Evolutionary conservation across 1,139 yeast species (phyloP).

Genomic region (Scheffersomyces titani): DNA sequence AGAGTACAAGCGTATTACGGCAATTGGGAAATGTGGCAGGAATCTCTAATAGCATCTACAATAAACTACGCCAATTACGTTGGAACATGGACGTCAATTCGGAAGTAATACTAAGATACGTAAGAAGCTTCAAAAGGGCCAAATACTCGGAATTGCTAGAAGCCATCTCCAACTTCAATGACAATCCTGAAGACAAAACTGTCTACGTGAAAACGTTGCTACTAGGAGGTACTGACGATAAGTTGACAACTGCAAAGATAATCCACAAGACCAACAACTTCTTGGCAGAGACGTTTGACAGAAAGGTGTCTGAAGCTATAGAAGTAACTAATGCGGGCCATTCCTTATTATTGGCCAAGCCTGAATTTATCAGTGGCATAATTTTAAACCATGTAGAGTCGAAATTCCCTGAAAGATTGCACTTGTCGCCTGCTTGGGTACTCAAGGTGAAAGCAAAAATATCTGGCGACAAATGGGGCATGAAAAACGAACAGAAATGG

Average conservation of each 20-base stretch:
- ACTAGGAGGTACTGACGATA: constrained; percentile 60
- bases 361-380: constrained; percentile 64
- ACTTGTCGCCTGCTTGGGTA: constrained; percentile 66
- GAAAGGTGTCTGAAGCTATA: constrained; percentile 33
- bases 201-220: constrained; percentile 48
- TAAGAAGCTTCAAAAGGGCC: constrained; percentile 48
- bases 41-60: constrained; percentile 33
- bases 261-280: constrained; percentile 26
- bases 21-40: constrained; percentile 37
- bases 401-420: constrained; percentile 47
- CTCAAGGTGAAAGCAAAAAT: constrained; percentile 59
- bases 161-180: constrained; percentile 38
- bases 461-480: constrained; percentile 75
- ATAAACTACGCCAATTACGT: constrained; percentile 59
- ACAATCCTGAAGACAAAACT: constrained; percentile 29
- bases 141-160: constrained; percentile 43
- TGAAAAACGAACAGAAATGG: constrained; percentile 78
- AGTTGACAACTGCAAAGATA: constrained; percentile 49
- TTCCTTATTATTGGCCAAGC: constrained; percentile 62
- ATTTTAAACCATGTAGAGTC: constrained; percentile 59
- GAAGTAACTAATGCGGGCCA: constrained; percentile 64
- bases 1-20: constrained; percentile 57
- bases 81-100: constrained; percentile 73
- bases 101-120: constrained; percentile 52
- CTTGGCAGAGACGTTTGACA: constrained; percentile 25